phyloP scores from a whole-genome alignment of 78 protist species.

The Dictyostelium purpureum region DNA sequence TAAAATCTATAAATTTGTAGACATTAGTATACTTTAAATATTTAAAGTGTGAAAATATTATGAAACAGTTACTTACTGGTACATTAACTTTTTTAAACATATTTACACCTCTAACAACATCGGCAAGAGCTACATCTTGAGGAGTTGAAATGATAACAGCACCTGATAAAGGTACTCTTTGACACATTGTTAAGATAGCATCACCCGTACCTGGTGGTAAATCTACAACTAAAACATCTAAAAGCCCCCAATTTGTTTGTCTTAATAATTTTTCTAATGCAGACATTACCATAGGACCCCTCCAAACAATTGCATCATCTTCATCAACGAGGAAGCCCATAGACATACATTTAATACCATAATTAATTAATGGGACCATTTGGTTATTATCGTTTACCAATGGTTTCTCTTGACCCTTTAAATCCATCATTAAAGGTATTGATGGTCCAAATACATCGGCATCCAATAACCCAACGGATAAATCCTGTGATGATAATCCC shows the following conservation, averaged over 20 bases:
- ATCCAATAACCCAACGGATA: constrained; percentile 91
- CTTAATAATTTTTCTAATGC: constrained; percentile 85
- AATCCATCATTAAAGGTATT: constrained; percentile 90
- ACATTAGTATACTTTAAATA: background rate
- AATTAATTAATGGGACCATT: constrained; percentile 86
- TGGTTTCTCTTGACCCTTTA: constrained; percentile 44
- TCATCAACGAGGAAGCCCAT: constrained; percentile 92
- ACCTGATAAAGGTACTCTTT: constrained; percentile 87
- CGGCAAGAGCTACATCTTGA: constrained; percentile 86
- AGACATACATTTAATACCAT: constrained; percentile 89
- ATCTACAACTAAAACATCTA: constrained; percentile 96
- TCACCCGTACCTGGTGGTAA: constrained; percentile 99
- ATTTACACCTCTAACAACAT: constrained; percentile 85
- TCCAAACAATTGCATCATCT: constrained; percentile 87
- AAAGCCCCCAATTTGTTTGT: constrained; percentile 90
- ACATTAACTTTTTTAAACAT: constrained; percentile 94
- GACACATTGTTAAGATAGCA: constrained; percentile 94
- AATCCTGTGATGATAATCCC: constrained; percentile 39
- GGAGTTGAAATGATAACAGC: constrained; percentile 98
- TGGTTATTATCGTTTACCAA: constrained; percentile 9
- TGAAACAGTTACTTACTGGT: constrained; percentile 85
- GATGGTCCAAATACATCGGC: constrained; percentile 97
- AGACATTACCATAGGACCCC: constrained; percentile 94
- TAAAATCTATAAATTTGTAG: constrained; percentile 50
- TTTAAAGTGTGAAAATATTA: background rate